phyloP scores from a whole-genome alignment of 2,329 filamentous ascomycete genomes.

The Curvularia eragrostidis region DNA sequence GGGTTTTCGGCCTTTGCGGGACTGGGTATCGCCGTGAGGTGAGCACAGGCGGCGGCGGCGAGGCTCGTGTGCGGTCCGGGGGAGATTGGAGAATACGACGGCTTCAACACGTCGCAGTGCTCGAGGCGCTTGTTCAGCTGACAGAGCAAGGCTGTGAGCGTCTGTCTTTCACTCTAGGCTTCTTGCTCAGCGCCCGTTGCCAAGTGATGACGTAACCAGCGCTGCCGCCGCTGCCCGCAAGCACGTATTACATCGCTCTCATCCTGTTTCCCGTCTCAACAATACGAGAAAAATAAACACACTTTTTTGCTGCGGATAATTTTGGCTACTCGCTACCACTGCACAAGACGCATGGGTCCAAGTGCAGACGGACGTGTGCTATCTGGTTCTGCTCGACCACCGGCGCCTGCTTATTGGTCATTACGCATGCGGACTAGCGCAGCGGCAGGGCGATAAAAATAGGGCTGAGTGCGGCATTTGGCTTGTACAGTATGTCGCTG shows the following conservation, averaged over 20 bases:
- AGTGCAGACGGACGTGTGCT: constrained; percentile 10
- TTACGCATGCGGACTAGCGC: constrained; percentile 24
- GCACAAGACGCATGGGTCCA: neutral
- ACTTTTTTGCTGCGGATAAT: neutral
- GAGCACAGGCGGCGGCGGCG: neutral
- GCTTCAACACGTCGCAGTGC: constrained; percentile 15
- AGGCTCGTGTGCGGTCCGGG: neutral
- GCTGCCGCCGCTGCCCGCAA: constrained; percentile 13
- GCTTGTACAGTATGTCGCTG: neutral
- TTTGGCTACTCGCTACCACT: neutral
- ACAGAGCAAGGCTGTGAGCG: constrained; percentile 24
- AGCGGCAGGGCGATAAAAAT: constrained; percentile 15
- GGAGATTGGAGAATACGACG: constrained; percentile 3
- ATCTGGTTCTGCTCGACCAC: constrained; percentile 12
- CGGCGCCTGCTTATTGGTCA: neutral
- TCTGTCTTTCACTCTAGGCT: constrained; percentile 17
- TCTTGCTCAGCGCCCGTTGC: constrained; percentile 14
- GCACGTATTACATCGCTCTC: neutral
- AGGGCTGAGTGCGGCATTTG: constrained; percentile 9
- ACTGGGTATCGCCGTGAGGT: neutral
- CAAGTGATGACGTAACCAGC: constrained; percentile 38
- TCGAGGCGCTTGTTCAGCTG: constrained; percentile 24
- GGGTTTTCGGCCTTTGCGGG: neutral
- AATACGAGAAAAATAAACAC: neutral
- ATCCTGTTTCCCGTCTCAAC: neutral